A percentile compares a stretch with the other conserved stretches of the same genome.
These are phyloP conservation scores for Irpex rosettiformis DNA, from an alignment of 1,284 basidiomycete species.

Conservation along the genomic window DNA sequence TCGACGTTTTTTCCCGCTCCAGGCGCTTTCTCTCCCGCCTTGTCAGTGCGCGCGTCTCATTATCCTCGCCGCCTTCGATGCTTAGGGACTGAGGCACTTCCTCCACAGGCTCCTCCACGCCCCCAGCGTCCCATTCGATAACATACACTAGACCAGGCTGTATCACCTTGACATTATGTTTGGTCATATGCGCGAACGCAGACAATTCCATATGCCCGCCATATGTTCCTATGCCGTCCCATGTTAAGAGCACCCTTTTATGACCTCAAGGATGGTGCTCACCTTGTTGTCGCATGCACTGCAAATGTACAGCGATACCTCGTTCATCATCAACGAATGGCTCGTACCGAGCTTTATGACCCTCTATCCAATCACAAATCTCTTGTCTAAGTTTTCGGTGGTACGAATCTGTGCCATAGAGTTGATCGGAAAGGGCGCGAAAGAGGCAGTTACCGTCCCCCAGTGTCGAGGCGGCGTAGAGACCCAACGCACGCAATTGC, in stretches of 20 bases:
- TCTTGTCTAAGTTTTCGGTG: constrained; percentile 71
- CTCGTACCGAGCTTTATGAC: constrained; percentile 70
- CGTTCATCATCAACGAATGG: constrained; percentile 89
- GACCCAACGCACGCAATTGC: constrained; percentile 69
- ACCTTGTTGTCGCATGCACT: constrained; percentile 77
- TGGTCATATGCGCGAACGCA: constrained; percentile 81
- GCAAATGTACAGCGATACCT: constrained; percentile 66
- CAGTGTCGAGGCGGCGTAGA: constrained; percentile 75
- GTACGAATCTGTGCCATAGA: constrained; percentile 71
- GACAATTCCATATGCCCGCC: constrained; percentile 90
- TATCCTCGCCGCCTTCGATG: constrained; percentile 30
- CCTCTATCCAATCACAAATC: constrained; percentile 80
- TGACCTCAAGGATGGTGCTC: constrained; percentile 22
- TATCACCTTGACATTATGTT: constrained; percentile 83
- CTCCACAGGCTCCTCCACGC: constrained; percentile 27
- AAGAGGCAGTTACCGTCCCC: constrained; percentile 91
- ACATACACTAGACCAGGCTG: constrained; percentile 86
- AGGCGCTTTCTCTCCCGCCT: constrained; percentile 36
- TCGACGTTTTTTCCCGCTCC: constrained; percentile 25
- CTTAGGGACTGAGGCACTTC: constrained; percentile 21
- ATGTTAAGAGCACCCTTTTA: constrained; percentile 10
- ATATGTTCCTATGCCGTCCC: constrained; percentile 63
- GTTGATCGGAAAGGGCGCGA: constrained; percentile 77
- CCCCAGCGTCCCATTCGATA: constrained; percentile 68
- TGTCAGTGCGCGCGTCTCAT: constrained; percentile 22